Base-by-base conservation (phyloP, 257 asterid species). In the Scutellaria galericulata region DNA sequence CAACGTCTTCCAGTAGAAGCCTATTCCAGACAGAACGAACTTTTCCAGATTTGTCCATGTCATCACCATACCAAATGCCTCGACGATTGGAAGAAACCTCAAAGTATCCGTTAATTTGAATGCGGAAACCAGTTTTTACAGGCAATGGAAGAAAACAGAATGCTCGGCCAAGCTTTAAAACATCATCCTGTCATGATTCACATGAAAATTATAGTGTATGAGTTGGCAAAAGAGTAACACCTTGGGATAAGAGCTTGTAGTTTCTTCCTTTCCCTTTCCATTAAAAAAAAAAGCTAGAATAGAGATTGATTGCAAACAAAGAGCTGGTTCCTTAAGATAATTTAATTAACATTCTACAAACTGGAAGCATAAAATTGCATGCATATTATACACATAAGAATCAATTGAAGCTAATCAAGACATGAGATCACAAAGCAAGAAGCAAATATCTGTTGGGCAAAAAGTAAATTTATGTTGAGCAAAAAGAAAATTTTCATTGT, bases 21-120 rank as follows among this genome's bases (percentile, higher is more conserved):
- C 86, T 89, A 84, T 93, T 93, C 98, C 98, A 93, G 69, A 91
- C 40, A n/a, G 97, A 93, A 56, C 98, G 97, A 63, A 93, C 79
- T 82, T 88, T 93, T 72, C 97, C 98, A 72, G 97, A 83, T 81
- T 97, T 89, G 78, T 93, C 98, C 98, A 93, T 91, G 83, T 93
- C 98, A 82, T 86, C 96, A 75, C 98, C 98, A 77, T 91, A 93
- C 98, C 98, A 93, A 83, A 93, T 91, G 68, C 97, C 96, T 78
- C 97, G 98, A 31, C 98, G 96, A 76, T 93, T 93, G 37, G 98
- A 93, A 64, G 97, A 93, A 82, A 93, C 96, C 87, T 93, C 98
- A 68, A 91, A 93, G 77, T 85, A 93, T 71, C 98, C 98, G 75
- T 93, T 91, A 48, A 90, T 79, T 75, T 93, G 98, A 80, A 88